Evolutionary conservation across 129 eudicot species (phyloP).

Genomic region (Pseudognaphalium luteoalbum): DNA sequence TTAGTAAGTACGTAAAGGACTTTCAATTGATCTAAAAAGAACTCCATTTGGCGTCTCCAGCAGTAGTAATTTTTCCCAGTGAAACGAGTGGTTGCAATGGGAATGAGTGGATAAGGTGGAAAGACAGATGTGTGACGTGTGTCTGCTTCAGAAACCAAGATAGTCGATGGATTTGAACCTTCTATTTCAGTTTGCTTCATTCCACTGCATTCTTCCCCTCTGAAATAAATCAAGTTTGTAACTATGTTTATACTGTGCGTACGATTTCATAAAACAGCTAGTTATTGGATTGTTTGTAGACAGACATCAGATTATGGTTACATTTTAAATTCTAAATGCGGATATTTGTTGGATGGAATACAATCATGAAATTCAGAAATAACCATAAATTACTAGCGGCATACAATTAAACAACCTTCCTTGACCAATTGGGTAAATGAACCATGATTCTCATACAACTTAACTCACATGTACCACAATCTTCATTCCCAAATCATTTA

Average conservation of each 20-base stretch:
- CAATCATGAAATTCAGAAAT: not conserved
- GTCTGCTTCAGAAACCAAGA: constrained; percentile 27
- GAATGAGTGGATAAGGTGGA: constrained; percentile 44
- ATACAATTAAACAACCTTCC: not conserved
- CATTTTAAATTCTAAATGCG: not conserved
- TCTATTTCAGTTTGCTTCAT: constrained; percentile 40
- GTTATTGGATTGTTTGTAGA: not conserved
- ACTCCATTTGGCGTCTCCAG: constrained; percentile 73
- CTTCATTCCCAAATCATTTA: not conserved
- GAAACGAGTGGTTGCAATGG: constrained; percentile 58
- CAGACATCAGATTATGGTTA: constrained; percentile 4
- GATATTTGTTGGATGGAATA: not conserved
- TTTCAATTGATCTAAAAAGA: constrained; percentile 55
- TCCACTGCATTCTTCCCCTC: constrained; percentile 33
- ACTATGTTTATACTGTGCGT: not conserved
- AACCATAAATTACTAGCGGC: not conserved
- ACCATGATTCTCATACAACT: not conserved
- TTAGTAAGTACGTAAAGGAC: constrained; percentile 58
- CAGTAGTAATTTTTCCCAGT: constrained; percentile 66
- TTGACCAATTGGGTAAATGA: not conserved
- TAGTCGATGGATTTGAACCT: constrained; percentile 28
- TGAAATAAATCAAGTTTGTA: constrained; percentile 16
- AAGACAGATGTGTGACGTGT: constrained; percentile 5
- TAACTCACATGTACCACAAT: not conserved
- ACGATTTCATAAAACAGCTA: not conserved